Evolutionary conservation across 768 basidiomycete genomes (phyloP).

Genomic region (Lactarius quietus): DNA sequence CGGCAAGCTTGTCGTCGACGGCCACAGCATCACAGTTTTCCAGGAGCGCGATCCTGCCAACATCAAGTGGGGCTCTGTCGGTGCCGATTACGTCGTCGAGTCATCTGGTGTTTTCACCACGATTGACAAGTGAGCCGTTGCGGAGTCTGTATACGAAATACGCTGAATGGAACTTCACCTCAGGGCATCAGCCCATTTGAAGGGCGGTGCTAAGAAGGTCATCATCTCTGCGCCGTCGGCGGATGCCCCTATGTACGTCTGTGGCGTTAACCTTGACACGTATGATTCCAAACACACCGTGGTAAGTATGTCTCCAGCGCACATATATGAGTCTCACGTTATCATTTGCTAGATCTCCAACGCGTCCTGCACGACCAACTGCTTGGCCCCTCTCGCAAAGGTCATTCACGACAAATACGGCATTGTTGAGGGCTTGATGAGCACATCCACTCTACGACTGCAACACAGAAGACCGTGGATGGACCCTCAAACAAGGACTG

Average conservation of each 20-base stretch:
- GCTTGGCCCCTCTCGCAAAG: conserved; percentile 98
- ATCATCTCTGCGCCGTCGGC: conserved; percentile 99
- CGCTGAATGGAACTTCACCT: not conserved
- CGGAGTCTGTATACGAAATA: too few species aligned
- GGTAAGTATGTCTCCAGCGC: conserved; percentile 42
- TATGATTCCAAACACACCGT: conserved; percentile 90
- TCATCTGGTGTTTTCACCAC: conserved; percentile 99
- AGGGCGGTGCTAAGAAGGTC: conserved; percentile 99
- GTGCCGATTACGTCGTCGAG: conserved; percentile 94
- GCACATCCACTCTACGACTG: conserved; percentile 97
- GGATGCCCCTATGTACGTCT: conserved; percentile 93
- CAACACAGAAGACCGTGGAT: conserved; percentile 93
- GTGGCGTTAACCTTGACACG: conserved; percentile 90
- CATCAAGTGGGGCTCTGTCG: conserved; percentile 78
- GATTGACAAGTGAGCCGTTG: conserved; percentile 62
- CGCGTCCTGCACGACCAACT: conserved; percentile 99
- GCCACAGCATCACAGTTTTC: conserved; percentile 72
- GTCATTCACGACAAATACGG: conserved; percentile 96
- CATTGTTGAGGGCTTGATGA: conserved; percentile 97
- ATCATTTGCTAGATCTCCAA: conserved; percentile 77
- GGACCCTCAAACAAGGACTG: conserved; percentile 95
- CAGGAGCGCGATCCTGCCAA: conserved; percentile 81
- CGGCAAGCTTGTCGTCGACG: conserved; percentile 85
- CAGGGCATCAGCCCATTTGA: conserved; percentile 87
- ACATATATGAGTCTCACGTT: conserved; percentile 1